These are phyloP conservation scores for Galium porrigens DNA, from an alignment of 305 asterid genomes.

Conservation along the genomic window DNA sequence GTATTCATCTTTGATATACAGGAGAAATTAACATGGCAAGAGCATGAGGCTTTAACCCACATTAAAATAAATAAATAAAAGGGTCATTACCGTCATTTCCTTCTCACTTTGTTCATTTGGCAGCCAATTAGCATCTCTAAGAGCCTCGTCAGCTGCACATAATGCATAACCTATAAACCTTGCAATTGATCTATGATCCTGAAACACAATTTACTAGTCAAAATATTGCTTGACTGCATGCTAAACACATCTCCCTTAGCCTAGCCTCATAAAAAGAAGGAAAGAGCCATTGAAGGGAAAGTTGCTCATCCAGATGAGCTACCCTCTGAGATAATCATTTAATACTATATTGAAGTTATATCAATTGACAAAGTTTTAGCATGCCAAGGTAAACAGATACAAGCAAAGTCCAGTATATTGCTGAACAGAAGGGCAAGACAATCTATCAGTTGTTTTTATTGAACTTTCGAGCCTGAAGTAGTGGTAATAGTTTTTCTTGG, in stretches of 20 bases:
- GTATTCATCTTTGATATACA: conserved; percentile 25
- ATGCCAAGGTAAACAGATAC: not conserved
- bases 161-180: conserved; percentile 86
- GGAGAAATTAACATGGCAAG: conserved; percentile 9
- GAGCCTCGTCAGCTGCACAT: conserved; percentile 91
- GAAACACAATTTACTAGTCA: conserved; percentile 17
- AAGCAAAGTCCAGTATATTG: not conserved
- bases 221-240: conserved; percentile 8
- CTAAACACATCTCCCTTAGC: not conserved
- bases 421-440: not conserved
- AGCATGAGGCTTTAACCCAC: conserved; percentile 1
- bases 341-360: not conserved
- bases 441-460: not conserved
- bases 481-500: not conserved
- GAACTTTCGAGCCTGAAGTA: not conserved
- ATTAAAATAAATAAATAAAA: conserved; percentile 2
- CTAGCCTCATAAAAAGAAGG: not conserved
- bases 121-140: conserved; percentile 81
- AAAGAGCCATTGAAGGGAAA: too few species aligned
- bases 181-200: conserved; percentile 84
- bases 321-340: not conserved
- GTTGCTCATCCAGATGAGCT: not conserved
- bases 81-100: conserved; percentile 65
- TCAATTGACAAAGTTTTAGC: not conserved
- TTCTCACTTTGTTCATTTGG: conserved; percentile 61